A percentile compares a stretch with the other conserved stretches of the same genome.
Conservation (phyloP, 495 filamentous ascomycete genomes). For the Pseudomonodictys pantanalensis region DNA sequence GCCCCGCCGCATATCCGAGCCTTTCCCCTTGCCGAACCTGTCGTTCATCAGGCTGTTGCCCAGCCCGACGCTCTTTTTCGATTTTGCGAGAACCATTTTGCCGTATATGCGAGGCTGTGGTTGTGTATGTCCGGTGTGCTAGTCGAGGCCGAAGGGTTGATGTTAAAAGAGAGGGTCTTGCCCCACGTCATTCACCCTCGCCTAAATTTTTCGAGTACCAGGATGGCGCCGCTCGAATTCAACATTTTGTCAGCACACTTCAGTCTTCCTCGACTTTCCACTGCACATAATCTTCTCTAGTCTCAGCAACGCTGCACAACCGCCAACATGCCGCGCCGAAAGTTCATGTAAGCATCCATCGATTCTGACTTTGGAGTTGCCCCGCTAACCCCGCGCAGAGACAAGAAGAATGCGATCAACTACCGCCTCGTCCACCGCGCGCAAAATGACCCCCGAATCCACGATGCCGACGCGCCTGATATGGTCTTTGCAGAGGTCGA, state of each 20-base stretch:
- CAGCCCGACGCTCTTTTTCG: slow-evolving; percentile 89
- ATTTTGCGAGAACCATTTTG: slow-evolving; percentile 89
- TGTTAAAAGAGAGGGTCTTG: background rate
- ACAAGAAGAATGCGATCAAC: slow-evolving; percentile 90
- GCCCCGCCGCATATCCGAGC: slow-evolving; percentile 53
- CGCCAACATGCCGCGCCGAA: slow-evolving; percentile 68
- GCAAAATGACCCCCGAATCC: slow-evolving; percentile 93
- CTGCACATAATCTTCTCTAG: background rate
- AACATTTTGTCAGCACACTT: slow-evolving; percentile 32
- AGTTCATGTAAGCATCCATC: slow-evolving; percentile 72
- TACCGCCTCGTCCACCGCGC: slow-evolving; percentile 93
- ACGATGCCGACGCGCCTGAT: slow-evolving; percentile 76
- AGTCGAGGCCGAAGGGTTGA: background rate
- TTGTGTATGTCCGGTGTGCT: background rate
- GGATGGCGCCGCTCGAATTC: background rate
- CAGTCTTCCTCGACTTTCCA: slow-evolving; percentile 27
- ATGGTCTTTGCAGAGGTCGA: slow-evolving; percentile 65
- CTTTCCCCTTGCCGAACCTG: slow-evolving; percentile 85
- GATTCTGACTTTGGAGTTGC: background rate
- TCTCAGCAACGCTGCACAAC: background rate
- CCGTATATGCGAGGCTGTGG: background rate
- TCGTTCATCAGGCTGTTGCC: slow-evolving; percentile 92
- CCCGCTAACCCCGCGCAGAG: slow-evolving; percentile 51
- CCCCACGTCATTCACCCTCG: slow-evolving; percentile 32
- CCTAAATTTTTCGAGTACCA: slow-evolving; percentile 15